Evolutionary conservation across 805 yeast species (phyloP).

Genomic region (Ogataea chonburiensis): DNA sequence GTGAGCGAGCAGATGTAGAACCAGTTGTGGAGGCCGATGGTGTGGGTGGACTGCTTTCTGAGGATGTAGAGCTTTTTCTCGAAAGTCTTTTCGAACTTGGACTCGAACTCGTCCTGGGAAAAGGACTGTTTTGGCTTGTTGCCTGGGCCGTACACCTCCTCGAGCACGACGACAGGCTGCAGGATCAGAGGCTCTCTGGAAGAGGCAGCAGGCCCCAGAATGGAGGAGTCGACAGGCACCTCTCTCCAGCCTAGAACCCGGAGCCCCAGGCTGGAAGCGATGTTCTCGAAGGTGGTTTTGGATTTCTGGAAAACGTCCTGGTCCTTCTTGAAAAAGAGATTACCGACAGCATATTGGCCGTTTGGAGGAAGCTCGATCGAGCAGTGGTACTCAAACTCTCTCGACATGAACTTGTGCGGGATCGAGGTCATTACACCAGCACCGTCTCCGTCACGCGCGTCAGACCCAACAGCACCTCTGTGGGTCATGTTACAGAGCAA

Average conservation of each 20-base stretch:
- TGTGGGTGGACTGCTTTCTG: slow-evolving; percentile 85
- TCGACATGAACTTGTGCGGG: slow-evolving; percentile 81
- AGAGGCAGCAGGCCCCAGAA: slow-evolving; percentile 91
- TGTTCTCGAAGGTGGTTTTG: slow-evolving; percentile 71
- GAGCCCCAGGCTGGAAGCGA: slow-evolving; percentile 75
- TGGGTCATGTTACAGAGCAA: slow-evolving; percentile 97
- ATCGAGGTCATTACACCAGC: slow-evolving; percentile 94
- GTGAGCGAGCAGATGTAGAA: slow-evolving; percentile 93
- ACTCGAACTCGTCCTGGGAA: slow-evolving; percentile 53
- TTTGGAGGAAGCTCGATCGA: slow-evolving; percentile 65
- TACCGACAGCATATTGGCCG: slow-evolving; percentile 95
- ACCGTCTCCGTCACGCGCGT: slow-evolving; percentile 97
- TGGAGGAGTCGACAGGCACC: slow-evolving; percentile 93
- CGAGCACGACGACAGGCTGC: slow-evolving; percentile 88
- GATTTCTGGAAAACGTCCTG: slow-evolving; percentile 66
- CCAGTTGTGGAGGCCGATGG: slow-evolving; percentile 95
- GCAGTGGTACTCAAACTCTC: slow-evolving; percentile 77
- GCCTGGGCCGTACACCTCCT: slow-evolving; percentile 45
- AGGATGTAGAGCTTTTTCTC: slow-evolving; percentile 82
- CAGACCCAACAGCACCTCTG: slow-evolving; percentile 96
- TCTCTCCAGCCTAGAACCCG: slow-evolving; percentile 91
- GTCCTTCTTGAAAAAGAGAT: slow-evolving; percentile 89
- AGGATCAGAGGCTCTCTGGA: slow-evolving; percentile 88
- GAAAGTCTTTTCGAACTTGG: slow-evolving; percentile 59
- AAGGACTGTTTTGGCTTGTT: slow-evolving; percentile 34